A percentile compares a stretch with the other conserved stretches of the same genome.
Conservation (phyloP, 1,139 yeast species). For the Yamadazyma trypodendri region DNA sequence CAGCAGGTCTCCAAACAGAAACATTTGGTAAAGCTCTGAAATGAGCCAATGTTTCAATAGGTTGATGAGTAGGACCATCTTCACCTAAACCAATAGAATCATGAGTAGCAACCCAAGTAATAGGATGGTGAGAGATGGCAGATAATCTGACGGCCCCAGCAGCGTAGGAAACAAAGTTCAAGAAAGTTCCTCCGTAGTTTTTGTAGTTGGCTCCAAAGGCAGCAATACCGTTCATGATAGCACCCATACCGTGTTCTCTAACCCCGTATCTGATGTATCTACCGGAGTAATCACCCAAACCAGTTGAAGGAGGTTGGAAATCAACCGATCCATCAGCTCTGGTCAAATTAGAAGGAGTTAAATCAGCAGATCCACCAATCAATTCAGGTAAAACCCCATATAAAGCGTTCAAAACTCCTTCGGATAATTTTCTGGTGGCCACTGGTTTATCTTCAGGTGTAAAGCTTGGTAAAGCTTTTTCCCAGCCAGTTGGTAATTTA, state of each 20-base stretch:
- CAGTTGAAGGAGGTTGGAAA: slow-evolving; percentile 87
- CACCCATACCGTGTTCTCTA: slow-evolving; percentile 99
- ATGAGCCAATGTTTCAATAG: slow-evolving; percentile 97
- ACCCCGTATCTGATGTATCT: slow-evolving; percentile 98
- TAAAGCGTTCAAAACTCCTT: slow-evolving; percentile 69
- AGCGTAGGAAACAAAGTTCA: slow-evolving; percentile 96
- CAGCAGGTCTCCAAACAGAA: slow-evolving; percentile 99
- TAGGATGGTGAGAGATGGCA: slow-evolving; percentile 91
- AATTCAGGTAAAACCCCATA: slow-evolving; percentile 78
- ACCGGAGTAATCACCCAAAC: slow-evolving; percentile 85
- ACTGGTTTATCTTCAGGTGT: slow-evolving; percentile 75
- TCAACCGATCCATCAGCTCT: slow-evolving; percentile 82
- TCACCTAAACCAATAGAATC: slow-evolving; percentile 99
- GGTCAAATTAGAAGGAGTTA: slow-evolving; percentile 97
- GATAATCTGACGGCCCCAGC: slow-evolving; percentile 96
- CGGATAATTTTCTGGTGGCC: slow-evolving; percentile 95
- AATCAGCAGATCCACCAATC: slow-evolving; percentile 97
- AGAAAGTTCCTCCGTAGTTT: slow-evolving; percentile 97
- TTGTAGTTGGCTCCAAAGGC: slow-evolving; percentile 93
- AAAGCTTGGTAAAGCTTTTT: slow-evolving; percentile 73
- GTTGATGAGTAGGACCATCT: slow-evolving; percentile 99
- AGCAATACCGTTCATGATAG: slow-evolving; percentile 95
- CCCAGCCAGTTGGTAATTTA: slow-evolving; percentile 86
- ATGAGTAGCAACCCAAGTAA: slow-evolving; percentile 97
- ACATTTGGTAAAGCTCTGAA: slow-evolving; percentile 95